Base-by-base conservation (phyloP, 2,329 filamentous ascomycete genomes). In the Byssothecium circinans region DNA sequence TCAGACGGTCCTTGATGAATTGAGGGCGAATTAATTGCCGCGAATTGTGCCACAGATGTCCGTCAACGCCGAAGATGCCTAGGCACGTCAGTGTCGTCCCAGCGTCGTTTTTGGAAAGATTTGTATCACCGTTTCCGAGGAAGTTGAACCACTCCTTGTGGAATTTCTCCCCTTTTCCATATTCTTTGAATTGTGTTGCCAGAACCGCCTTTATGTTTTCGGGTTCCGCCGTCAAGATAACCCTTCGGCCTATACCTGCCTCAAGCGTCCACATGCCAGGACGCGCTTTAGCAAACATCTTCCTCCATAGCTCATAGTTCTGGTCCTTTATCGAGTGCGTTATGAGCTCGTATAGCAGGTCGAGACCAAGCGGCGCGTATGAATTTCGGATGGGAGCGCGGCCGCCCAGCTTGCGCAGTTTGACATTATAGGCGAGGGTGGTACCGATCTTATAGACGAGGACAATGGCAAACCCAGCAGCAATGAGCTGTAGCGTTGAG, bases 141-240 rank as follows among this genome's bases (percentile, higher is more conserved):
- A 89, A 95, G 12, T 84, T 81, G 47, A 82, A 78, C 86, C 87
- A 95, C 42, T 91, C 86, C 8, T 71, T 58, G 60, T 91, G 86
- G 73, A 95, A 95, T 18, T 77, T 71, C 52, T 83, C 73, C 6
- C 91, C 90, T 67, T 96, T 91, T 60, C 91, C 91, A 65, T 85
- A 96, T 64, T 95, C 88, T 33, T 74, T 73, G 64, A 96, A 96
- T 64, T 96, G 89, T 1, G 86, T 87, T 0, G 91, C 88, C n/a
- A 96, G 77, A 18, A 96, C 80, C 5, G 91, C 89, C 70, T 96
- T 95, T 75, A 95, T 87, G 65, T 96, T 96, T 62, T 95, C 89
- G 0, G 88, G 87, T 57, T 96, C 90, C 4, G 82, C 81, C 0
- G 91, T 96, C 62, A 94, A 79, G 49, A 95, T 69, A 18, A 86